A percentile compares a stretch with the other conserved stretches of the same genome.
phyloP scores from a whole-genome alignment of 1,139 yeast genomes.

The Meyerozyma sp. region DNA sequence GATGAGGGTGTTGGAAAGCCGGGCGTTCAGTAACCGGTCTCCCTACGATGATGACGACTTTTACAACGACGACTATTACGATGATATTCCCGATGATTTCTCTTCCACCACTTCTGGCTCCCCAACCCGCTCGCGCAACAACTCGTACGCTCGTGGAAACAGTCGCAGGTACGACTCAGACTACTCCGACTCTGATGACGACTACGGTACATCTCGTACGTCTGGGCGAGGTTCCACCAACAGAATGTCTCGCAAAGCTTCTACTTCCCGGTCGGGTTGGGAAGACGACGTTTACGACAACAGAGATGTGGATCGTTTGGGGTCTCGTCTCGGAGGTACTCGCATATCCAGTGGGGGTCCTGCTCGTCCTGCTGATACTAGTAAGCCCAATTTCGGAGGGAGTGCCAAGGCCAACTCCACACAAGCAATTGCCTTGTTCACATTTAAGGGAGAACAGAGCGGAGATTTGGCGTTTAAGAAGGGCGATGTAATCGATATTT shows the following conservation, averaged over 20 bases:
- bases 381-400: constrained; percentile 53
- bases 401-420: constrained; percentile 42
- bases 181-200: constrained; percentile 30
- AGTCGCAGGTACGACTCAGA: constrained; percentile 8
- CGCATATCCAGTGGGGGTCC: constrained; percentile 28
- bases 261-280: constrained; percentile 47
- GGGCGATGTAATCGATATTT: constrained; percentile 89
- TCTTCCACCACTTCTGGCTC: constrained; percentile 40
- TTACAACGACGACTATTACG: constrained; percentile 55
- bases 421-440: constrained; percentile 85
- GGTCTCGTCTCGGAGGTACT: constrained; percentile 26
- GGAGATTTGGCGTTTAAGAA: constrained; percentile 91
- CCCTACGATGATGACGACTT: constrained; percentile 47
- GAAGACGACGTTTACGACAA: constrained; percentile 78
- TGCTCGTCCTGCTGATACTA: constrained; percentile 31
- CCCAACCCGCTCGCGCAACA: constrained; percentile 15
- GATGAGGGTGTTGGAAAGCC: constrained; percentile 78
- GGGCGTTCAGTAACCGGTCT: constrained; percentile 67
- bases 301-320: constrained; percentile 32
- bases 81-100: constrained; percentile 70
- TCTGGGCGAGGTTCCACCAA: constrained; percentile 10
- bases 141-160: constrained; percentile 14
- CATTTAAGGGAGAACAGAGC: constrained; percentile 84
- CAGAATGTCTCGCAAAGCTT: constrained; percentile 3
- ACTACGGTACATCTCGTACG: constrained; percentile 15